Evolutionary conservation across 305 asterid species (phyloP).

Genomic region (Solanum chacoense): DNA sequence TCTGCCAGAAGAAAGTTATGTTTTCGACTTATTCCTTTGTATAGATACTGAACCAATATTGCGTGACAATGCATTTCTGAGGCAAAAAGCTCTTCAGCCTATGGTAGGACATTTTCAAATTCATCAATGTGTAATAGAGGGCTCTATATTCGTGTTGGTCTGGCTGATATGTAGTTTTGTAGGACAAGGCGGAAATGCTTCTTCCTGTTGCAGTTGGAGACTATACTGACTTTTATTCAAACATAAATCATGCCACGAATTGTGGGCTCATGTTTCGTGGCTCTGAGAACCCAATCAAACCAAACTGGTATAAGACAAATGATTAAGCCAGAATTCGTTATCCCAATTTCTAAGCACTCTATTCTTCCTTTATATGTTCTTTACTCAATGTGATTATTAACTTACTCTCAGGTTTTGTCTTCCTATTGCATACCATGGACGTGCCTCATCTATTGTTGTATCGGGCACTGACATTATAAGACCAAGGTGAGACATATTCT

Average conservation of each 20-base stretch:
- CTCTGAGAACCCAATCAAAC: slow-evolving; percentile 58
- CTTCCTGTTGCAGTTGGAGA: slow-evolving; percentile 86
- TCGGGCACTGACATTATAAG: slow-evolving; percentile 81
- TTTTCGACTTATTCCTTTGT: slow-evolving; percentile 18
- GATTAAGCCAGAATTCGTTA: not conserved
- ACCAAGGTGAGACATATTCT: slow-evolving; percentile 48
- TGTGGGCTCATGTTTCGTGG: slow-evolving; percentile 90
- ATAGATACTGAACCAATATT: slow-evolving; percentile 55
- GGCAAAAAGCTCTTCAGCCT: slow-evolving; percentile 63
- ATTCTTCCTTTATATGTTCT: not conserved
- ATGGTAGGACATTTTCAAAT: slow-evolving; percentile 35
- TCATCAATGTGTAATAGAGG: not conserved
- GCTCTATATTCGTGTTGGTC: not conserved
- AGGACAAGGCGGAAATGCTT: slow-evolving; percentile 77
- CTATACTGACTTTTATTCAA: slow-evolving; percentile 87
- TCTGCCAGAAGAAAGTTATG: not conserved
- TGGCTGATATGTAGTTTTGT: not conserved
- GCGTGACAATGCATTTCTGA: slow-evolving; percentile 54
- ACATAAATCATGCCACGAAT: slow-evolving; percentile 77
- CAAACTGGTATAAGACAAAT: slow-evolving; percentile 50
- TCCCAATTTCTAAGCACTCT: not conserved
- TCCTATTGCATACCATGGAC: slow-evolving; percentile 97
- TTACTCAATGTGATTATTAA: not conserved
- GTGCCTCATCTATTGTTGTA: slow-evolving; percentile 86
- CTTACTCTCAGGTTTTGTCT: slow-evolving; percentile 61